These are phyloP conservation scores for Astragalus glycyphyllos DNA, from an alignment of 306 rosid species.

Conservation along the genomic window DNA sequence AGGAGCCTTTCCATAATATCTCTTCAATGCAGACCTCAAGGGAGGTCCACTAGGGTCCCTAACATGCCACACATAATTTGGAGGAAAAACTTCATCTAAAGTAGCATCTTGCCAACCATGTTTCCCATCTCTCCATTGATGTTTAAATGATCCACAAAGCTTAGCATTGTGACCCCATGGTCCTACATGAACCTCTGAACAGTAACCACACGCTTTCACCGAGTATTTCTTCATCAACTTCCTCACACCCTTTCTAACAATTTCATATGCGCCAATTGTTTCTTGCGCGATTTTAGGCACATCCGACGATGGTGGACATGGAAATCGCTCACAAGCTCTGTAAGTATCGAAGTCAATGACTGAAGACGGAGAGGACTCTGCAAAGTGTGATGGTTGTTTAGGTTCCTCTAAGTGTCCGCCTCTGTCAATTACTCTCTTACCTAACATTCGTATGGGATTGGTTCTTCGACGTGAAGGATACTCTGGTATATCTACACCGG, in stretches of 20 bases:
- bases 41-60: conserved; percentile 80
- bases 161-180: conserved; percentile 99
- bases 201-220: conserved; percentile 94
- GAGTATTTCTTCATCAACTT: conserved; percentile 85
- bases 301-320: conserved; percentile 59
- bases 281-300: conserved; percentile 79
- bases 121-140: conserved; percentile 99
- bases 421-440: conserved; percentile 74
- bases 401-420: conserved; percentile 84
- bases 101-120: conserved; percentile 99
- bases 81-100: conserved; percentile 84
- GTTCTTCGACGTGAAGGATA: conserved; percentile 95
- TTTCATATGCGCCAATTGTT: conserved; percentile 73
- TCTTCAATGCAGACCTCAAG: conserved; percentile 59
- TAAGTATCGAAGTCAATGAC: conserved; percentile 76
- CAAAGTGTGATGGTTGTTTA: conserved; percentile 57
- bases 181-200: conserved; percentile 98
- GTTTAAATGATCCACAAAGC: conserved; percentile 95
- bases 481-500: conserved; percentile 91
- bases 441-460: conserved; percentile 75
- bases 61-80: conserved; percentile 93
- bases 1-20: conserved; percentile 89
- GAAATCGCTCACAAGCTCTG: conserved; percentile 64
- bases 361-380: conserved; percentile 60
- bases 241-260: conserved; percentile 66